Conservation (phyloP, 2,329 filamentous ascomycete genomes). For the Diaporthe helianthi region DNA sequence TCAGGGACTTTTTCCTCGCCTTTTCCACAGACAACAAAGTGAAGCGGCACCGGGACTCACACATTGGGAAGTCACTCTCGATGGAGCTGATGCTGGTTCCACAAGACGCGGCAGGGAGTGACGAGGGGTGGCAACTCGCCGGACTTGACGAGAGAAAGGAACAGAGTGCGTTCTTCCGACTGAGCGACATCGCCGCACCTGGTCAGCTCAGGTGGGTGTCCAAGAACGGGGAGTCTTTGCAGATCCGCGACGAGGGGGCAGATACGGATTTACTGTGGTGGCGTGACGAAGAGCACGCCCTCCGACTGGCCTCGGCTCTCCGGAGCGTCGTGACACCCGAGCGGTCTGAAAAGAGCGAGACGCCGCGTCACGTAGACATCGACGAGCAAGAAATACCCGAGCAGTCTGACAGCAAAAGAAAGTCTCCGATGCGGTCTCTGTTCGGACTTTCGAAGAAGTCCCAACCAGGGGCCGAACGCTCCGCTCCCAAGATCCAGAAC, state of each 20-base stretch:
- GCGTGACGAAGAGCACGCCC: conserved; percentile 20
- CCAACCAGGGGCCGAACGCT: conserved; percentile 44
- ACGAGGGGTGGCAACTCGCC: conserved; percentile 17
- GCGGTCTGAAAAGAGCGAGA: background rate
- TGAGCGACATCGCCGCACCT: background rate
- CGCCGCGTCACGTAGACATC: background rate
- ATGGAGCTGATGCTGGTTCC: conserved; percentile 20
- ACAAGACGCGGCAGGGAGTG: background rate
- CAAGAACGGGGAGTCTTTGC: background rate
- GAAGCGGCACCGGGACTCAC: background rate
- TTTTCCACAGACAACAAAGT: background rate
- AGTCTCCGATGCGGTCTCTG: conserved; percentile 1
- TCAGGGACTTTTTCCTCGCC: background rate
- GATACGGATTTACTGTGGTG: conserved; percentile 18
- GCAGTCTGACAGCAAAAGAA: background rate
- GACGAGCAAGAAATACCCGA: background rate
- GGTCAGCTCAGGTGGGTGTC: conserved; percentile 5
- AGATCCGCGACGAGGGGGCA: conserved; percentile 2
- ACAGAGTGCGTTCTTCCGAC: background rate
- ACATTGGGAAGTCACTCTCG: background rate
- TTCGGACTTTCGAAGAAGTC: conserved; percentile 8
- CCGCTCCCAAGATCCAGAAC: conserved; percentile 39
- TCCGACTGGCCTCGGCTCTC: conserved; percentile 2
- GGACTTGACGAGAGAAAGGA: conserved; percentile 7
- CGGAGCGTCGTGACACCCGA: background rate